phyloP scores from a whole-genome alignment of 179 eudicot genomes.

The Drosera spatulata region DNA sequence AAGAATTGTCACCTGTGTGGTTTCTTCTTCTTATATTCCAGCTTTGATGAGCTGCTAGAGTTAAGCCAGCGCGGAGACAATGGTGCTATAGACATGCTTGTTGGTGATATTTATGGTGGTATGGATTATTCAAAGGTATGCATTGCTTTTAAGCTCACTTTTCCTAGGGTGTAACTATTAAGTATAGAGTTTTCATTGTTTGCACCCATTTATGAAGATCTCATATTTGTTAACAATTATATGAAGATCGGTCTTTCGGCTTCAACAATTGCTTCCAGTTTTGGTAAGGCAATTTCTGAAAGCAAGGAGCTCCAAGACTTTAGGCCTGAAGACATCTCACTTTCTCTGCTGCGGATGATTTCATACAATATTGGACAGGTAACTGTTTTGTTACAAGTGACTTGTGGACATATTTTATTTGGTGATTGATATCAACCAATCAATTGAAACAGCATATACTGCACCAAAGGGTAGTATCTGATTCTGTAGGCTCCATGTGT shows the following conservation, averaged over 20 bases:
- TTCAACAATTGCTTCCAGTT: conserved; percentile 97
- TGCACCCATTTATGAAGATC: too few species aligned
- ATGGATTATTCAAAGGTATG: conserved; percentile 87
- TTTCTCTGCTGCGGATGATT: conserved; percentile 93
- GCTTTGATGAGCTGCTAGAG: conserved; percentile 93
- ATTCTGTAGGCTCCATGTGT: too few species aligned
- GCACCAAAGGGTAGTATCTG: too few species aligned
- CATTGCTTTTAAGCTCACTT: not conserved
- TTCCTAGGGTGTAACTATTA: not conserved
- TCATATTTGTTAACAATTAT: not conserved
- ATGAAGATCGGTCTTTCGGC: conserved; percentile 94
- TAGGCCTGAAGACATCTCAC: conserved; percentile 95
- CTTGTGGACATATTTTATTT: not conserved
- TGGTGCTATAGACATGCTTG: conserved; percentile 91
- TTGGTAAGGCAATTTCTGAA: conserved; percentile 92
- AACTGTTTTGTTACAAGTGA: conserved; percentile 3
- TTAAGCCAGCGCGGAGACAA: conserved; percentile 96
- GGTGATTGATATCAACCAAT: too few species aligned
- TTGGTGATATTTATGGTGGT: conserved; percentile 97
- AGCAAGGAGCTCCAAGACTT: conserved; percentile 81
- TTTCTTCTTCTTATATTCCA: conserved; percentile 13
- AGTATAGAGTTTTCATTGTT: not conserved
- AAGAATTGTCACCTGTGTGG: conserved; percentile 3
- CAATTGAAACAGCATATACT: too few species aligned
- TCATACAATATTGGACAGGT: conserved; percentile 99